Base-by-base conservation (phyloP, 108 stramenopile species). In the Pseudonitzschia multistriata region DNA sequence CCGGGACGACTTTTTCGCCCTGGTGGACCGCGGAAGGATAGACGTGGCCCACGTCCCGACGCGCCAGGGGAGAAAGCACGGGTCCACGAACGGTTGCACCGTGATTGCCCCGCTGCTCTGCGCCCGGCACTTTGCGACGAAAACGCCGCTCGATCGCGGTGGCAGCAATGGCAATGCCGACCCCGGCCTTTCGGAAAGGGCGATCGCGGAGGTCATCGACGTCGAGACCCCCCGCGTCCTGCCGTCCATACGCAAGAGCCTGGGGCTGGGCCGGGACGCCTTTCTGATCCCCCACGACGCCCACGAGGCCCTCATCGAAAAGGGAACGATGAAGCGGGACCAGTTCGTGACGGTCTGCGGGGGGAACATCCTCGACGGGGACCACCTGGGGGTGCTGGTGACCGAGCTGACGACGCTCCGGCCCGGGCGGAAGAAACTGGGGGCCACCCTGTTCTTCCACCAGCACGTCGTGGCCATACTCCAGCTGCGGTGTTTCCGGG, bases 381-480 rank as follows among this genome's bases (percentile, higher is more conserved):
- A 68, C 0, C 94, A 95, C 77, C 52, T 91, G 35, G 60, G 65
- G 31, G 74, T 71, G 21, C 68, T 95, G 14, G n/a, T 91, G 5
- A 68, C 79, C 6, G 61, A 76, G 24, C 11, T 76, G 21, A 35
- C 35, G 21, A 65, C 27, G n/a, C 19, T 56, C 19, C 49, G 68
- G 14, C 49, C 67, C 17, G 7, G 8, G 22, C 22, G 50, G 19
- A 69, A 76, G 35, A 70, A 70, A 53, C 3, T 76, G 48, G 89
- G 77, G 11, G 90, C 89, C 22, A 87, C 90, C 8, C 68, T 95
- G 3, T 95, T 95, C 69, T 95, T 91, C 73, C 88, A 83, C 29
- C 91, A 92, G 74, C 94, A 95, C 70, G 94, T 95, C n/a, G 73
- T 95, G 11, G 86, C 87, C 52, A 91, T 95, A n/a, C 53, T 93